Evolutionary conservation across 169 alveolate species (phyloP), one percentile per base, ranked within the genome.

Genomic region (Cyclospora cayetanensis): DNA sequence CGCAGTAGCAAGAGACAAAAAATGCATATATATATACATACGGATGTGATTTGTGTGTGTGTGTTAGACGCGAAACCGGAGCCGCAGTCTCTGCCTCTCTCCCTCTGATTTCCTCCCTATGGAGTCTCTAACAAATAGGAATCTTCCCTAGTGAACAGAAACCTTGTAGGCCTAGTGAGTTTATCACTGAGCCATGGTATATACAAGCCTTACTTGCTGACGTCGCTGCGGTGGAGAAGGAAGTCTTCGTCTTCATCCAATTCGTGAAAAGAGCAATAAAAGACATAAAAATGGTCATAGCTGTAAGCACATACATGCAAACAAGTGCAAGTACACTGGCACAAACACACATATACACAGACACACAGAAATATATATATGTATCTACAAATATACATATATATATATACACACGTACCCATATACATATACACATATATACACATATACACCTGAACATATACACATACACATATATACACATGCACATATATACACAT

Each of bases 241-340:
- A 79, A 79, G 34, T 79, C 89, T 29, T 79, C 89, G 31, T 79
- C 89, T 27, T 79, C 89, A n/a, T 79, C 89, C 4, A 79, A 39
- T 5, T 55, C 89, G 31, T 79, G 89, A 50, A 79, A 79, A 20
- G 89, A 46, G 70, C 89, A 79, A 50, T 79, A 79, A 34, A 79
- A 79, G 18, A 79, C 74, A 25, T 79, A 79, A 35, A 79, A 79
- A n/a, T 79, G 89, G 29, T 79, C 89, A 39, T 79, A 79, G 89
- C 89, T 79, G 89, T 5, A 79, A 15, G 15, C 84, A 20, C 42
- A 11, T 4, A 35, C 53, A 46, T 18, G 22, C 34, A 29, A 0
- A 53, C 34, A 34, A n/a, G n/a, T n/a, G n/a, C n/a, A n/a, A n/a
- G n/a, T n/a, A n/a, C n/a, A n/a, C n/a, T n/a, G n/a, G n/a, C n/a